These are phyloP conservation scores for Barnettozyma vustinii DNA, from an alignment of 805 yeast genomes.

Conservation along the genomic window DNA sequence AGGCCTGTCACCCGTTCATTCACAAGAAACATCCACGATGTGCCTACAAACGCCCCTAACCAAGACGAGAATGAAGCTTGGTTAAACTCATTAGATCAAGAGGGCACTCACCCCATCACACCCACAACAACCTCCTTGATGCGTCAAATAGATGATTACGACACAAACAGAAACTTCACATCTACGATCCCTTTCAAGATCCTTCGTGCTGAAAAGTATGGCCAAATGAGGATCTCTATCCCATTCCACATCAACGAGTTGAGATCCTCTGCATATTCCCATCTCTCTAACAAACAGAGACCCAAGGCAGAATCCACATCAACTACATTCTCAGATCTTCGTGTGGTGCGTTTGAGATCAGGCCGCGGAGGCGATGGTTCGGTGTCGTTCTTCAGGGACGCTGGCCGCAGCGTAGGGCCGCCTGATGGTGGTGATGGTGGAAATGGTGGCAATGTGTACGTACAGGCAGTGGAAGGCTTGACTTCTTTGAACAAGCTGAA, in stretches of 20 bases:
- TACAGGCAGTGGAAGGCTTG: conserved; percentile 71
- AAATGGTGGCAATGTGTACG: conserved; percentile 79
- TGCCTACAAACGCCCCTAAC: conserved; percentile 37
- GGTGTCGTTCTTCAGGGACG: conserved; percentile 81
- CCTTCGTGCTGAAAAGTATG: conserved; percentile 1
- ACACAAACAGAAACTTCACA: conserved; percentile 1
- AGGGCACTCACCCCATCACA: background rate
- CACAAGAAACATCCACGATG: background rate
- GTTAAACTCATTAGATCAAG: background rate
- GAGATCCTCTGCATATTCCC: conserved; percentile 35
- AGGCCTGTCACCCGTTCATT: background rate
- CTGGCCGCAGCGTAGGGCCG: conserved; percentile 82
- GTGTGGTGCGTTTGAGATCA: conserved; percentile 58
- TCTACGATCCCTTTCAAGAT: conserved; percentile 2
- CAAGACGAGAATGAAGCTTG: conserved; percentile 34
- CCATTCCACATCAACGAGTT: conserved; percentile 10
- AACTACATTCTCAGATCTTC: conserved; percentile 52
- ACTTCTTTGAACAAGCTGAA: conserved; percentile 66
- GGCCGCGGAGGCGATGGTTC: conserved; percentile 91
- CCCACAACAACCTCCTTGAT: background rate
- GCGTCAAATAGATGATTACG: conserved; percentile 6
- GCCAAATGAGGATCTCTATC: conserved; percentile 11
- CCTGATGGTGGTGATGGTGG: conserved; percentile 99
- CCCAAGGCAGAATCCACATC: conserved; percentile 39
- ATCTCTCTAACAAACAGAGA: conserved; percentile 30